Evolutionary conservation across 2,329 filamentous ascomycete genomes (phyloP).

Genomic region (Phialophora verrucosa): DNA sequence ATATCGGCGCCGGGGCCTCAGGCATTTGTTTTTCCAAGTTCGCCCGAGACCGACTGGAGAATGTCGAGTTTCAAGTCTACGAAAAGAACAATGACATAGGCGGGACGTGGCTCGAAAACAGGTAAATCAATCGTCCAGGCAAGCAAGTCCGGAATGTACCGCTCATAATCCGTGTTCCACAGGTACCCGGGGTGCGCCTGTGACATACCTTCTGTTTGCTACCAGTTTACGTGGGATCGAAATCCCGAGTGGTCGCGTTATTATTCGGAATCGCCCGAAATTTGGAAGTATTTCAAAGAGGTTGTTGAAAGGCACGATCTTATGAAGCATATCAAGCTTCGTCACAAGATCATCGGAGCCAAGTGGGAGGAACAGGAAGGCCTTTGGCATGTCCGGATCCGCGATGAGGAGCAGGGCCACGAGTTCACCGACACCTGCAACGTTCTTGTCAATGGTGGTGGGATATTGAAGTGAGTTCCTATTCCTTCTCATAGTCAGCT

Average conservation of each 20-base stretch:
- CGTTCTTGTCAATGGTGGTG: conserved; percentile 45
- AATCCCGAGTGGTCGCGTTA: conserved; percentile 38
- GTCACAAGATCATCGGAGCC: conserved; percentile 40
- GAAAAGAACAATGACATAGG: conserved; percentile 42
- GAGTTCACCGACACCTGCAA: conserved; percentile 57
- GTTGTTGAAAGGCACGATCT: conserved; percentile 39
- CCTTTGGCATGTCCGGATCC: conserved; percentile 39
- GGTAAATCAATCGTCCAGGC: conserved; percentile 27
- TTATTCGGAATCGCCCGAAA: conserved; percentile 40
- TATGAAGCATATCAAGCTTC: conserved; percentile 38
- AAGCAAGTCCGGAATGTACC: neutral
- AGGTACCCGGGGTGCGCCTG: conserved; percentile 45
- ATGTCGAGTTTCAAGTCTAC: conserved; percentile 39
- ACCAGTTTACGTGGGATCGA: conserved; percentile 47
- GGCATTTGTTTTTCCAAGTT: conserved; percentile 49
- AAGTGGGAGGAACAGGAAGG: conserved; percentile 41
- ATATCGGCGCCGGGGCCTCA: conserved; percentile 50
- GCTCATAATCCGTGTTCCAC: neutral
- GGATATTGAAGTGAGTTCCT: conserved; percentile 24
- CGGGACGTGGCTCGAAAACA: conserved; percentile 44
- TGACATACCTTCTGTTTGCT: conserved; percentile 43
- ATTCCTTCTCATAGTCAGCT: neutral
- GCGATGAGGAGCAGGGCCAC: conserved; percentile 44
- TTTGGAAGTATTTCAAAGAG: conserved; percentile 40
- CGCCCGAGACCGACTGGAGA: conserved; percentile 14